These are phyloP conservation scores for Pichia inconspicua DNA, from an alignment of 1,139 yeast genomes.

Conservation along the genomic window DNA sequence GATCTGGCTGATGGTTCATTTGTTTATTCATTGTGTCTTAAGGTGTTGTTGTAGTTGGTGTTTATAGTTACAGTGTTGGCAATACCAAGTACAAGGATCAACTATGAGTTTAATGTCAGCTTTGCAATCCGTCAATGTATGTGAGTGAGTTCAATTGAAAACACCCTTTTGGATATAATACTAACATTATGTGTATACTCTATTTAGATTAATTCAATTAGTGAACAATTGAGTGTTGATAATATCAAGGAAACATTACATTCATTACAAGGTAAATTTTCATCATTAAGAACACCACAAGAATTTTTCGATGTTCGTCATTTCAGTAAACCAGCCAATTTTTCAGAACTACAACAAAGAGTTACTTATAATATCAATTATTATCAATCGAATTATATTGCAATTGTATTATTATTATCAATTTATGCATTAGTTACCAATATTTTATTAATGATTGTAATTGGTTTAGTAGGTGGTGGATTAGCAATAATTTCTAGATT, in stretches of 20 bases:
- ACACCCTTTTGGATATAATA: background rate
- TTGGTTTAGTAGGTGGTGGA: slow-evolving; percentile 61
- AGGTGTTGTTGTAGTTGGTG: background rate
- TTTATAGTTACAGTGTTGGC: too few relatives aligned
- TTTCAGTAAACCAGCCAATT: slow-evolving; percentile 81
- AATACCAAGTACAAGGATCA: too few relatives aligned
- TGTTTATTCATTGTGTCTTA: too few relatives aligned
- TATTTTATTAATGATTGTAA: slow-evolving; percentile 73
- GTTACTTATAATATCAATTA: slow-evolving; percentile 79
- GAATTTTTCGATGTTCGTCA: slow-evolving; percentile 91
- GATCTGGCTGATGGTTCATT: too few relatives aligned
- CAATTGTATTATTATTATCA: slow-evolving; percentile 63
- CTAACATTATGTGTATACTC: background rate
- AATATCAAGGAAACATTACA: slow-evolving; percentile 25
- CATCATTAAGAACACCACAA: slow-evolving; percentile 79
- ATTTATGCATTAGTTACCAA: slow-evolving; percentile 76
- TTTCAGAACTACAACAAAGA: slow-evolving; percentile 84
- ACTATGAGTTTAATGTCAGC: slow-evolving; percentile 18
- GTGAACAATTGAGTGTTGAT: slow-evolving; percentile 25
- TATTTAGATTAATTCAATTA: slow-evolving; percentile 5
- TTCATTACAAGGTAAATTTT: slow-evolving; percentile 51
- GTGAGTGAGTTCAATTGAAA: too few relatives aligned
- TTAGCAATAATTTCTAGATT: slow-evolving; percentile 69
- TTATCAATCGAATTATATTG: slow-evolving; percentile 79
- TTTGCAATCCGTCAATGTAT: slow-evolving; percentile 26